Base-by-base conservation (phyloP, 2,329 filamentous ascomycete species). In the Cercospora sojina region DNA sequence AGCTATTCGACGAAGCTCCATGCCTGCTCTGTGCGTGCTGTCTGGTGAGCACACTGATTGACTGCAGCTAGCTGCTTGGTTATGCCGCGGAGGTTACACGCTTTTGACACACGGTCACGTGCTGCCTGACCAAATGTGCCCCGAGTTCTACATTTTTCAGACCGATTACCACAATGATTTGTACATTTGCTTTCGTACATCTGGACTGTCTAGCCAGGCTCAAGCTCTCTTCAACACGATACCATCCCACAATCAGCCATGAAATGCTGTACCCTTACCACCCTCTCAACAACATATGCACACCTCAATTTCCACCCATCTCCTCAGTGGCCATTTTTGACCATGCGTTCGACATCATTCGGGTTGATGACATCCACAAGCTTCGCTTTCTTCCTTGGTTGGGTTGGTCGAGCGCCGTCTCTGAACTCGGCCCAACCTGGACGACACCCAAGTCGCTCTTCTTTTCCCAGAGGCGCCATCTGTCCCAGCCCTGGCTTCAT, bases 401-500 rank as follows among this genome's bases (percentile, higher is more conserved):
- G 32, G 7, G 16, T n/a, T 25, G 31, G 32, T 16, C 57, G 57
- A 12, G 23, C 57, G 7, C 23, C 9, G n/a, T 41, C 32, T 27
- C 35, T 25, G 5, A 59, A 31, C 32, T n/a, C 25, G 16, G 18
- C 59, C 74, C 73, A 74, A 3, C 73, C 75, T n/a, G 68, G 29
- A 63, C 76, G 69, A 18, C 79, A 81, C 76, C 84, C 85, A 0
- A 85, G 72, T 64, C 79, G 79, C 70, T 84, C 80, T 13, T 79
- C 77, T 5, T 66, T 71, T 7, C 77, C 71, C 7, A 85, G 69
- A 20, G 73, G 69, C 5, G 82, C 82, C 73, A 83, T 82, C 62
- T 79, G 80, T 1, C 70, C 71, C 5, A 72, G 5, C 0, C 77
- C 78, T 18, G 65, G 62, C 5, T 67, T 47, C 10, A 69, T 67